Conservation (phyloP, 768 basidiomycete species). For the Suillus subalutaceus region DNA sequence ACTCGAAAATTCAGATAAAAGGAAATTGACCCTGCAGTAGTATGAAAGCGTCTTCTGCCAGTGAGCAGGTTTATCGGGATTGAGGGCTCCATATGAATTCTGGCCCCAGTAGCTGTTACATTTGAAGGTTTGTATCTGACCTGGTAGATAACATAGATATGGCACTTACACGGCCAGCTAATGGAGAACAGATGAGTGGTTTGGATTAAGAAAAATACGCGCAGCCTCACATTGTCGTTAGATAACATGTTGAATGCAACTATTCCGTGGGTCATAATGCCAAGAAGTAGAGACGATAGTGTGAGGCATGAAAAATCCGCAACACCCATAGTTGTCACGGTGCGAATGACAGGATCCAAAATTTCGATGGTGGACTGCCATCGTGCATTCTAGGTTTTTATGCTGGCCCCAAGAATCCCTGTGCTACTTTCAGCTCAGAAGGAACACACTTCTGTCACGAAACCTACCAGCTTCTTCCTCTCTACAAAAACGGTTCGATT, state of each 20-base stretch:
- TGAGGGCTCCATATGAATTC: conserved; percentile 68
- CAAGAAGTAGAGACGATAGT: conserved; percentile 2
- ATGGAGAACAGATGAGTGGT: background rate
- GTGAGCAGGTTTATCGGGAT: conserved; percentile 30
- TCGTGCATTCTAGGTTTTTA: background rate
- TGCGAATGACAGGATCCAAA: background rate
- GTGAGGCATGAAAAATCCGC: background rate
- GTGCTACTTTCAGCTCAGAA: background rate
- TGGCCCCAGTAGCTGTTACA: conserved; percentile 45
- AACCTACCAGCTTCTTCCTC: background rate
- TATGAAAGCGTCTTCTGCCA: conserved; percentile 36
- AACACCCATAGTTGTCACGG: background rate
- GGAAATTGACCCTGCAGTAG: conserved; percentile 31
- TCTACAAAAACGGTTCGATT: background rate
- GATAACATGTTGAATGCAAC: conserved; percentile 29
- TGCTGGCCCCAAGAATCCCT: background rate
- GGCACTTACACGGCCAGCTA: conserved; percentile 29
- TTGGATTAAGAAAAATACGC: background rate
- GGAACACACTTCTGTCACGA: background rate
- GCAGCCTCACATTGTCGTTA: conserved; percentile 24
- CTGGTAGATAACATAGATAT: background rate
- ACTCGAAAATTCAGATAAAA: background rate
- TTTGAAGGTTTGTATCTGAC: background rate
- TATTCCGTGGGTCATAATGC: background rate
- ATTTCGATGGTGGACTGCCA: background rate